phyloP scores from a whole-genome alignment of 768 basidiomycete genomes.

The Suillus fuscotomentosus region DNA sequence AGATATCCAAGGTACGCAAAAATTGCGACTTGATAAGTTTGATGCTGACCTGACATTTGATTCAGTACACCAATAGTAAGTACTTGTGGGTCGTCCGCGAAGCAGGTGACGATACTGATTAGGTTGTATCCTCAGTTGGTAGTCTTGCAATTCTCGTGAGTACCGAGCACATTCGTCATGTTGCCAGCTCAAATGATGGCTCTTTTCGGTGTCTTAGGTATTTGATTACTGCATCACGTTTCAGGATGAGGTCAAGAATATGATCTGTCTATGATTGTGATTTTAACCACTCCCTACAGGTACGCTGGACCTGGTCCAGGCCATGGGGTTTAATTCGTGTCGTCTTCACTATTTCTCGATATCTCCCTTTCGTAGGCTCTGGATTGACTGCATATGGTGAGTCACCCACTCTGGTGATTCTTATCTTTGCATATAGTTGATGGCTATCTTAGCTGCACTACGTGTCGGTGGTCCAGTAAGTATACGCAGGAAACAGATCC shows the following conservation, averaged over 20 bases:
- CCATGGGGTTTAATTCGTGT: slow-evolving; percentile 15
- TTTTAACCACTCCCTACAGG: slow-evolving; percentile 7
- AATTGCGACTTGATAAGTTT: not conserved
- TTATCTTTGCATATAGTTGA: not conserved
- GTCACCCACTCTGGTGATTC: not conserved
- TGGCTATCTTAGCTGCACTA: not conserved
- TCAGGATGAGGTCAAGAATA: slow-evolving; percentile 6
- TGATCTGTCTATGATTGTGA: not conserved
- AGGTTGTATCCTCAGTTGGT: slow-evolving; percentile 10
- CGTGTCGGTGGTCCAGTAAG: slow-evolving; percentile 3
- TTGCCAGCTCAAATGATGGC: not conserved
- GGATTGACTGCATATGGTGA: slow-evolving; percentile 15
- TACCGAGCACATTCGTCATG: not conserved
- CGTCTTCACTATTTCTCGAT: slow-evolving; percentile 19
- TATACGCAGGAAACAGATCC: too few species aligned
- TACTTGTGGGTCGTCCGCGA: not conserved
- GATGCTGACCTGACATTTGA: not conserved
- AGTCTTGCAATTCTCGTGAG: slow-evolving; percentile 18
- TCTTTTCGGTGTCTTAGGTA: slow-evolving; percentile 2
- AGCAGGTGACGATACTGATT: not conserved
- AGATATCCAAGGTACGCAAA: slow-evolving; percentile 14
- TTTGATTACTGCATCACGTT: slow-evolving; percentile 12
- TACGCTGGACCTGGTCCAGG: slow-evolving; percentile 18
- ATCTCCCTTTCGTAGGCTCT: slow-evolving; percentile 17
- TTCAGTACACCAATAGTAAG: slow-evolving; percentile 18